Base-by-base conservation (phyloP, 306 rosid species). In the Sindora glabra region DNA sequence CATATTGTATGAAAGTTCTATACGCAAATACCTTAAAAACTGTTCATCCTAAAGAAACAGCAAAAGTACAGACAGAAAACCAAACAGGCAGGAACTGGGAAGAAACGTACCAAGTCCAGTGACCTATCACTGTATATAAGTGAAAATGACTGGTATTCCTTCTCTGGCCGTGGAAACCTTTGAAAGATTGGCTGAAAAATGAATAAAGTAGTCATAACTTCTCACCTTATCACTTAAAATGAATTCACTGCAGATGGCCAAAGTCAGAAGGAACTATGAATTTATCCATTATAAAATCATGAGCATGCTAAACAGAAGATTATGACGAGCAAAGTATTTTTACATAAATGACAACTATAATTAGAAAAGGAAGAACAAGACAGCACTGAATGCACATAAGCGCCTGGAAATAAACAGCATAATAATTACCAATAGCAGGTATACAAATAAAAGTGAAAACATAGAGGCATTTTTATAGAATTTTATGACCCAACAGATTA, bases 121-220 rank as follows among this genome's bases (percentile, higher is more conserved):
- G 99, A 94, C 79, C 97, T 77, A 48, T 94, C 97, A 77, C 71
- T 94, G 86, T 94, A 94, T 75, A 89, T 84, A 37, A 94, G 86
- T 65, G 99, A 94, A 86, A 94, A 94, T 22, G 99, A 94, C 77
- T 94, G 99, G 72, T 84, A 89, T 74, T 86, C 99, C 90, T 94
- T 94, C 79, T 94, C 99, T 10, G 97, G 99, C 32, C 97, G 84
- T 6, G 99, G 97, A 86, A 89, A 82, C 79, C 99, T 86, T 76
- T 94, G 97, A 80, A 94, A 94, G 74, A 94, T 94, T 56, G 95
- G 97, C 99, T 94, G 90, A 67, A 80, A 79, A 71, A 79, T 56
- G 18, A 55, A 53, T 69, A 55, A 64, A 64, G 82, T 51, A 86
- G 86, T 67, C 66, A 75, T 27, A 74, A 46, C 34, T 64, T 48